Evolutionary conservation across 2,329 filamentous ascomycete species (phyloP).

Genomic region (Colletotrichum filicis): DNA sequence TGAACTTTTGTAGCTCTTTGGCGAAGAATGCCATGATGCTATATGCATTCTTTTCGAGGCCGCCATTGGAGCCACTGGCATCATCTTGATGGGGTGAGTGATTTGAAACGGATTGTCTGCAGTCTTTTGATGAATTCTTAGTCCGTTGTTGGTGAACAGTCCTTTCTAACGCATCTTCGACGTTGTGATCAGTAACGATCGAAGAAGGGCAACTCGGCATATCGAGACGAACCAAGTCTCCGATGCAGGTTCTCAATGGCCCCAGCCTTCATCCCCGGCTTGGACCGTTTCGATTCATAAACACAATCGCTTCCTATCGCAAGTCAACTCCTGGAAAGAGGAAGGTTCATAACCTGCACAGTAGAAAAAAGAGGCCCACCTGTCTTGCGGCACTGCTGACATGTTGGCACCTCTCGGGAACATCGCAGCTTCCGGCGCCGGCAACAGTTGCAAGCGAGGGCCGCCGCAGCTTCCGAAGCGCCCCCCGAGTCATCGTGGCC

Average conservation of each 20-base stretch:
- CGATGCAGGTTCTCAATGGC: conserved; percentile 38
- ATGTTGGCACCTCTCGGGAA: conserved; percentile 45
- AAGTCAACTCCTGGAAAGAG: not conserved
- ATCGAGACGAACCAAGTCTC: conserved; percentile 35
- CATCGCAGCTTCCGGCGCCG: conserved; percentile 47
- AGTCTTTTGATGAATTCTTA: conserved; percentile 1
- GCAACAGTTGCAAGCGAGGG: conserved; percentile 39
- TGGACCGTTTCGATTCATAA: conserved; percentile 39
- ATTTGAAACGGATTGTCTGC: conserved; percentile 24
- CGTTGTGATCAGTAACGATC: not conserved
- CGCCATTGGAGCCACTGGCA: not conserved
- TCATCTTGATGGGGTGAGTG: not conserved
- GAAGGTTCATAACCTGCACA: conserved; percentile 4
- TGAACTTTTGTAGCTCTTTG: conserved; percentile 37
- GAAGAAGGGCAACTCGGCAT: too few relatives aligned
- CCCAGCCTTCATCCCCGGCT: conserved; percentile 39
- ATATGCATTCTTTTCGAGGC: conserved; percentile 22
- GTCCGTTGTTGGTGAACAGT: conserved; percentile 11
- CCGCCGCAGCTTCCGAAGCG: conserved; percentile 58
- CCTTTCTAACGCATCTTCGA: conserved; percentile 36
- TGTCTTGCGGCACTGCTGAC: conserved; percentile 43
- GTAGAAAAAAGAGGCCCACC: conserved; percentile 37
- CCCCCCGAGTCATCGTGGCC: conserved; percentile 43
- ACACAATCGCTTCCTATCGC: conserved; percentile 35
- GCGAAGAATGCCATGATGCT: conserved; percentile 27